phyloP scores from a whole-genome alignment of 345 rosid species.

The Streptanthus diversifolius region DNA sequence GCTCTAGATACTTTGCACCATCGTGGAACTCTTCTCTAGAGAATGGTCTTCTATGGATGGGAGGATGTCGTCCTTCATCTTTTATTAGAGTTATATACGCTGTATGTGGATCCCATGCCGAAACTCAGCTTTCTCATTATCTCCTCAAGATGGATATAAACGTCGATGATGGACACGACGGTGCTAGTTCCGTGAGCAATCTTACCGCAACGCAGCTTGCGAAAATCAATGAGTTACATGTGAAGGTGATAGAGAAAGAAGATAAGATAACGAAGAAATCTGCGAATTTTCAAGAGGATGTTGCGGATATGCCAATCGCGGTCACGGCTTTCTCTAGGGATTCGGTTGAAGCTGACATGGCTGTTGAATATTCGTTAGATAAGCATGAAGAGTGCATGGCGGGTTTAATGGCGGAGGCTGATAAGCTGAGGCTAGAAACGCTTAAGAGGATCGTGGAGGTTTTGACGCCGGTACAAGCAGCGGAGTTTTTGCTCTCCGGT shows the following conservation, averaged over 20 bases:
- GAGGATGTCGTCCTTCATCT: constrained; percentile 49
- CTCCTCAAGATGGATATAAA: background rate
- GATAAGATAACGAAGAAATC: constrained; percentile 31
- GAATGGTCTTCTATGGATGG: constrained; percentile 45
- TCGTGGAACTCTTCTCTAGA: constrained; percentile 41
- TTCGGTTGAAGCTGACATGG: background rate
- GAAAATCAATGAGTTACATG: constrained; percentile 35
- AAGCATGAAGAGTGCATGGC: constrained; percentile 30
- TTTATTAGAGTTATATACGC: constrained; percentile 39
- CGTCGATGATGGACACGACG: background rate
- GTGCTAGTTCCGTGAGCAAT: constrained; percentile 17
- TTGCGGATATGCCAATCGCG: constrained; percentile 40
- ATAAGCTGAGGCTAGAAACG: constrained; percentile 39
- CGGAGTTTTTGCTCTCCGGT: constrained; percentile 41
- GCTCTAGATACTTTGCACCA: constrained; percentile 36
- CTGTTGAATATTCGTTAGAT: constrained; percentile 29
- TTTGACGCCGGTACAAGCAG: constrained; percentile 41
- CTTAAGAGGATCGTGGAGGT: constrained; percentile 28
- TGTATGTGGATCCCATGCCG: constrained; percentile 27
- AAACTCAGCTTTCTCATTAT: constrained; percentile 19
- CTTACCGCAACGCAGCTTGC: constrained; percentile 33
- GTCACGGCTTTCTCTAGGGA: constrained; percentile 16
- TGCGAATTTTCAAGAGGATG: constrained; percentile 46
- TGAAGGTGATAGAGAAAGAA: constrained; percentile 30
- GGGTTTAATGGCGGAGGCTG: constrained; percentile 34